phyloP scores from a whole-genome alignment of 352 stramenopile genomes.

The Pythium apleroticum region DNA sequence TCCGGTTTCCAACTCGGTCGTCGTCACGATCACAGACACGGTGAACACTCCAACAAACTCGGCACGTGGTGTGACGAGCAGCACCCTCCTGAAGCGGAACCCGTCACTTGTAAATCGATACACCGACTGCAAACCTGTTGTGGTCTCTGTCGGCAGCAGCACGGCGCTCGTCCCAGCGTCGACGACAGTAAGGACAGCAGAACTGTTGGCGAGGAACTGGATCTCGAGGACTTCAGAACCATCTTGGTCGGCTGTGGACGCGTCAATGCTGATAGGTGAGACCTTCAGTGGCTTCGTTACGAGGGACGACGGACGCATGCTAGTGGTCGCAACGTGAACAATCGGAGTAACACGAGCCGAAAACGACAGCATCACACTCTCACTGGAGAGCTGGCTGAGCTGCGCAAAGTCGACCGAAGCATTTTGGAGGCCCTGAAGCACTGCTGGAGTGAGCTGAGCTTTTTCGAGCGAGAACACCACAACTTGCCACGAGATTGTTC shows the following conservation, averaged over 20 bases:
- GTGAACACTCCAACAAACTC: conserved; percentile 49
- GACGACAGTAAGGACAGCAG: conserved; percentile 9
- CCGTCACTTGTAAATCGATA: conserved; percentile 16
- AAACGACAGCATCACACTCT: background rate
- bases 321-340: conserved; percentile 5
- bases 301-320: background rate
- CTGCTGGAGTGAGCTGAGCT: background rate
- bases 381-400: background rate
- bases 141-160: background rate
- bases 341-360: conserved; percentile 12
- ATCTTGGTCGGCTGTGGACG: conserved; percentile 18
- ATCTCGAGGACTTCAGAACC: conserved; percentile 19
- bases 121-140: background rate
- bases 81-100: conserved; percentile 21
- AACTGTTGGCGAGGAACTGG: conserved; percentile 12
- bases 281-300: conserved; percentile 18
- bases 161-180: background rate
- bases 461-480: conserved; percentile 10
- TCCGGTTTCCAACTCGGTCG: conserved; percentile 35
- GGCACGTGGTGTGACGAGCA: conserved; percentile 34
- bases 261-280: conserved; percentile 2
- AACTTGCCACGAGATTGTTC: conserved; percentile 6
- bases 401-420: background rate
- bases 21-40: conserved; percentile 35
- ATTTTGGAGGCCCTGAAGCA: background rate